Conservation (phyloP, 345 rosid species). For the Anacardium occidentale region DNA sequence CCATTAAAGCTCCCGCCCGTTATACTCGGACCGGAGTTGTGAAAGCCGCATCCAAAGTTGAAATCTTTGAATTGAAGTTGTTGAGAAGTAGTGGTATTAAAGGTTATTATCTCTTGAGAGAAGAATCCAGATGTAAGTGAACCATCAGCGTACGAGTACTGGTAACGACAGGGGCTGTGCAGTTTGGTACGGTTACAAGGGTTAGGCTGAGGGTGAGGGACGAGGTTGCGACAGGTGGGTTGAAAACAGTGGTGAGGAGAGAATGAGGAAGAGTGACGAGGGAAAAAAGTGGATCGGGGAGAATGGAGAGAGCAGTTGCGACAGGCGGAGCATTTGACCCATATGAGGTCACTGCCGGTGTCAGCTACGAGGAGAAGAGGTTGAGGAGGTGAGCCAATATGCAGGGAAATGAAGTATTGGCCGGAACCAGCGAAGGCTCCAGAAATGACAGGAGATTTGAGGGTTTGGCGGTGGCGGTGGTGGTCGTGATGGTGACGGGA, state of each 20-base stretch:
- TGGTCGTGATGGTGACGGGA: slow-evolving; percentile 34
- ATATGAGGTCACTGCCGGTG: slow-evolving; percentile 85
- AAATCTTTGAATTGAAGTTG: slow-evolving; percentile 39
- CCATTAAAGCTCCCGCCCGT: slow-evolving; percentile 69
- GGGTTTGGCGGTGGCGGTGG: slow-evolving; percentile 23
- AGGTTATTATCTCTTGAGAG: slow-evolving; percentile 55
- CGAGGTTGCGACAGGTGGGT: slow-evolving; percentile 42
- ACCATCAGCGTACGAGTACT: slow-evolving; percentile 72
- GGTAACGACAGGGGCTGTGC: slow-evolving; percentile 80
- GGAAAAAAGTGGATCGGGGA: slow-evolving; percentile 59
- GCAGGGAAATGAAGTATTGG: slow-evolving; percentile 75
- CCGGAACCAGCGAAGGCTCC: slow-evolving; percentile 81
- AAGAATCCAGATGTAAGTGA: slow-evolving; percentile 64
- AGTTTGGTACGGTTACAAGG: slow-evolving; percentile 54
- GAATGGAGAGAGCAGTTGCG: slow-evolving; percentile 46
- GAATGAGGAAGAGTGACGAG: slow-evolving; percentile 79
- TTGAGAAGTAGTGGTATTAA: slow-evolving; percentile 53
- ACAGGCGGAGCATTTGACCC: slow-evolving; percentile 88
- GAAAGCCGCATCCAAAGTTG: slow-evolving; percentile 82
- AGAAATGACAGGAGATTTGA: slow-evolving; percentile 63
- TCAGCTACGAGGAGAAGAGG: slow-evolving; percentile 66
- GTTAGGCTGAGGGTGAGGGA: slow-evolving; percentile 51
- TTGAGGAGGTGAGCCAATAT: slow-evolving; percentile 80
- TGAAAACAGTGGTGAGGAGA: slow-evolving; percentile 68
- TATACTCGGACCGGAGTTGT: slow-evolving; percentile 60